These are phyloP conservation scores for Colletotrichum trifolii DNA, from an alignment of 2,329 filamentous ascomycete genomes.

Conservation along the genomic window DNA sequence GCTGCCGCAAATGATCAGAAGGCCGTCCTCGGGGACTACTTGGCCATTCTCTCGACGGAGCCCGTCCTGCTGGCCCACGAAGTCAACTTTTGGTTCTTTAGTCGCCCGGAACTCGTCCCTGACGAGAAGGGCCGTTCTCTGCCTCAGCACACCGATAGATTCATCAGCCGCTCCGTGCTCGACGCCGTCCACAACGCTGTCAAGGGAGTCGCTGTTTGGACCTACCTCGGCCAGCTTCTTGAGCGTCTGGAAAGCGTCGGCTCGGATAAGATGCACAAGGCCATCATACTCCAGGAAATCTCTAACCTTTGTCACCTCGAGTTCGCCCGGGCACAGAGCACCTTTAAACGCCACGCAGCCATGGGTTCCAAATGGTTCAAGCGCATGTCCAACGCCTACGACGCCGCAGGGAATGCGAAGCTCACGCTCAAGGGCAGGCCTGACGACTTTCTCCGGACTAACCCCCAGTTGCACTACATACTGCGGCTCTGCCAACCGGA, in stretches of 20 bases:
- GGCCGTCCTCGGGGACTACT: constrained; percentile 45
- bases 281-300: constrained; percentile 56
- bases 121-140: constrained; percentile 57
- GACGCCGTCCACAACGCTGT: constrained; percentile 52
- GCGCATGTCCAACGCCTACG: constrained; percentile 45
- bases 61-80: constrained; percentile 46
- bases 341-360: constrained; percentile 51
- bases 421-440: constrained; percentile 55
- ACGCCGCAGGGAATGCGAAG: constrained; percentile 49
- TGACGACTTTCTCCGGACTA: constrained; percentile 47
- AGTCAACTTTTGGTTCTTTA: constrained; percentile 53
- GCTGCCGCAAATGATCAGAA: constrained; percentile 48
- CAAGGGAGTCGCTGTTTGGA: constrained; percentile 51
- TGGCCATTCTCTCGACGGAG: constrained; percentile 47
- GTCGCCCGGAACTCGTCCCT: constrained; percentile 52
- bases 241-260: constrained; percentile 42
- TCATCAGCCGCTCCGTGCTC: constrained; percentile 54
- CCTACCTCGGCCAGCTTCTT: constrained; percentile 52
- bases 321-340: constrained; percentile 49
- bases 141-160: constrained; percentile 52
- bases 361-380: constrained; percentile 53
- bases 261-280: constrained; percentile 44
- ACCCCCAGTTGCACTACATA: constrained; percentile 56
- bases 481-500: constrained; percentile 56
- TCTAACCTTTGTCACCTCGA: constrained; percentile 58